Evolutionary conservation across 2,329 filamentous ascomycete species (phyloP).

Genomic region (Arthrinium phaeospermum): DNA sequence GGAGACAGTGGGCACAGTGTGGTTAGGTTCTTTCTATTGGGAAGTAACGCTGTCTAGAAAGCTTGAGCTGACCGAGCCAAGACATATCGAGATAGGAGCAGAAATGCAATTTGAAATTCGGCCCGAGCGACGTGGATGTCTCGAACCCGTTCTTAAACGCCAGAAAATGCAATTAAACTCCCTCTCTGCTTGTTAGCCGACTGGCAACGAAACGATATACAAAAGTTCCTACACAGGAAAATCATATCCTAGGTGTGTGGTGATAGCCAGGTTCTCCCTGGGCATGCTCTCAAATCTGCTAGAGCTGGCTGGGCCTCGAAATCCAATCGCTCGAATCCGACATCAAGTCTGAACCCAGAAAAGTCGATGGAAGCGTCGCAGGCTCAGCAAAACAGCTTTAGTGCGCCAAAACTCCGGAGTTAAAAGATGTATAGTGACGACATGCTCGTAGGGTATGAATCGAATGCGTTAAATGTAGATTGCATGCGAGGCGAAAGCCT

Average conservation of each 20-base stretch:
- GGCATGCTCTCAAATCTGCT: background rate
- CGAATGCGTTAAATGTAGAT: slow-evolving; percentile 12
- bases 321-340: slow-evolving; percentile 11
- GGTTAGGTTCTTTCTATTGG: background rate
- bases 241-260: background rate
- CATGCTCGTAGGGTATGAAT: slow-evolving; percentile 8
- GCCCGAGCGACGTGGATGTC: background rate
- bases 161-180: slow-evolving; percentile 14
- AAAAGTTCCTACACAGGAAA: slow-evolving; percentile 14
- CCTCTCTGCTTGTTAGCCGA: slow-evolving; percentile 1
- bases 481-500: slow-evolving; percentile 4
- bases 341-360: slow-evolving; percentile 20
- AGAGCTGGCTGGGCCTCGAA: slow-evolving; percentile 9
- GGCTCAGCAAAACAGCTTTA: slow-evolving; percentile 7
- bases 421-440: slow-evolving; percentile 19
- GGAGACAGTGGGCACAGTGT: background rate
- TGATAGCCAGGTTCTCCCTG: background rate
- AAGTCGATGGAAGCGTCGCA: background rate
- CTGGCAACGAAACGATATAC: slow-evolving; percentile 18
- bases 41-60: background rate
- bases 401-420: slow-evolving; percentile 21
- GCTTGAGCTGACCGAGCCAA: background rate
- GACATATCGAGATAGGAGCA: background rate
- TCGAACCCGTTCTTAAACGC: background rate
- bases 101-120: background rate